phyloP scores from a whole-genome alignment of 2,329 filamentous ascomycete species.

The Penicillium psychrosexuale region DNA sequence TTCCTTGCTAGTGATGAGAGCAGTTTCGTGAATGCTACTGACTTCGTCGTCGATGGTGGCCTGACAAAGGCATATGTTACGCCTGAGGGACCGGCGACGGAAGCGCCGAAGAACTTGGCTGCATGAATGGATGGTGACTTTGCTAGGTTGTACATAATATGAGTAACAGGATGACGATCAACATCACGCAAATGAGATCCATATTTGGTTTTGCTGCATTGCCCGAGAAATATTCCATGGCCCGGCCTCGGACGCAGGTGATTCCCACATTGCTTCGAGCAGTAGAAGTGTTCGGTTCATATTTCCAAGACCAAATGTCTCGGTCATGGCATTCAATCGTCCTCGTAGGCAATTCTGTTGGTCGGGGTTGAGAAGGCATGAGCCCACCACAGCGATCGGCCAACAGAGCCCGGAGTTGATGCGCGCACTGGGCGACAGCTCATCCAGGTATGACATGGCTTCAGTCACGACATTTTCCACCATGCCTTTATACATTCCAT shows the following conservation, averaged over 20 bases:
- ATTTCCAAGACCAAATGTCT: slow-evolving; percentile 45
- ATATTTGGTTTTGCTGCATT: slow-evolving; percentile 49
- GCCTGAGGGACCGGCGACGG: slow-evolving; percentile 55
- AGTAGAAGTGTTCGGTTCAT: slow-evolving; percentile 46
- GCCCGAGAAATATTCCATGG: slow-evolving; percentile 47
- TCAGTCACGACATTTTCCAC: slow-evolving; percentile 27
- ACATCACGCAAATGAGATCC: slow-evolving; percentile 49
- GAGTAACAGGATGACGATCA: slow-evolving; percentile 4
- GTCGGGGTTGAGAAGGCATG: slow-evolving; percentile 21
- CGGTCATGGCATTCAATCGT: slow-evolving; percentile 28
- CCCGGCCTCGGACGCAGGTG: slow-evolving; percentile 31
- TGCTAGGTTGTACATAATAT: slow-evolving; percentile 13
- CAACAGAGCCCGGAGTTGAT: slow-evolving; percentile 38
- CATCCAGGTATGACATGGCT: slow-evolving; percentile 26
- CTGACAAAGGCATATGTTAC: slow-evolving; percentile 84
- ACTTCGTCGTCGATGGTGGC: slow-evolving; percentile 93
- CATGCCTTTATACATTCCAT: slow-evolving; percentile 29
- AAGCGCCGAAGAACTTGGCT: slow-evolving; percentile 51
- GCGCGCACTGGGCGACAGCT: slow-evolving; percentile 25
- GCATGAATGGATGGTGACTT: slow-evolving; percentile 4
- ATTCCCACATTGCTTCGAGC: slow-evolving; percentile 45
- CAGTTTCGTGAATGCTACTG: slow-evolving; percentile 83
- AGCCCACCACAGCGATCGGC: slow-evolving; percentile 33
- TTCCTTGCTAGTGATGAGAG: slow-evolving; percentile 86
- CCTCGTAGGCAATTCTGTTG: slow-evolving; percentile 29